Evolutionary conservation across 139 green algal genomes (phyloP).

Genomic region (Chlorella ohadii): DNA sequence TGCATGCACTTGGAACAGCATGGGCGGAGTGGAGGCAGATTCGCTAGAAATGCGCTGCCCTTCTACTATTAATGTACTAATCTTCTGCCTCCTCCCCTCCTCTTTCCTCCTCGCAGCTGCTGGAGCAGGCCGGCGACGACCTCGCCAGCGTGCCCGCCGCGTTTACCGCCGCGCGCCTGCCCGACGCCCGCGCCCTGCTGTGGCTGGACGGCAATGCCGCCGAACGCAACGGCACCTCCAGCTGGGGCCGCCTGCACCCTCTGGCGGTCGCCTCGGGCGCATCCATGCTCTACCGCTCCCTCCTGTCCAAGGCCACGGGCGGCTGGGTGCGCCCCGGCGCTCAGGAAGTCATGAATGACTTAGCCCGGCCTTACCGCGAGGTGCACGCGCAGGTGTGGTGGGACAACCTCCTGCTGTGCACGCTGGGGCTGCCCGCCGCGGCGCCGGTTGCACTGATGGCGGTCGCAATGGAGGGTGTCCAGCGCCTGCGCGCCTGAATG

Average conservation of each 20-base stretch:
- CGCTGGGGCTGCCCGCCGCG: too few relatives aligned
- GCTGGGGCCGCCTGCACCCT: neutral
- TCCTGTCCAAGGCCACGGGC: neutral
- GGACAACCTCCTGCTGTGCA: neutral
- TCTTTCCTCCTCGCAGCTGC: neutral
- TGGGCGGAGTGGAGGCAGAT: too few relatives aligned
- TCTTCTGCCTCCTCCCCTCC: too few relatives aligned
- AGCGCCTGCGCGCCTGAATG: too few relatives aligned
- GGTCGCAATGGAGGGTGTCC: too few relatives aligned
- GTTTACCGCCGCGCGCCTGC: conserved; percentile 3
- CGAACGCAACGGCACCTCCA: neutral
- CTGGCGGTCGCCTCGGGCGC: neutral
- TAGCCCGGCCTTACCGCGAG: neutral
- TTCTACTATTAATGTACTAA: too few relatives aligned
- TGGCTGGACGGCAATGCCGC: neutral
- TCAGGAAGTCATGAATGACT: neutral
- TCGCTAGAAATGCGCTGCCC: too few relatives aligned
- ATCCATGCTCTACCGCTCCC: neutral
- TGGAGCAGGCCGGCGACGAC: neutral
- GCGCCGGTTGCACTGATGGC: too few relatives aligned
- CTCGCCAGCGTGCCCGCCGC: conserved; percentile 4
- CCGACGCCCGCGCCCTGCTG: neutral
- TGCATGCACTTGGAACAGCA: too few relatives aligned
- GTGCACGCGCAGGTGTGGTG: neutral
- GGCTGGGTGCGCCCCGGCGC: neutral